Evolutionary conservation across 352 stramenopile genomes (phyloP), one percentile per base, ranked within the genome.

Genomic region (Pythium pyrilobum): DNA sequence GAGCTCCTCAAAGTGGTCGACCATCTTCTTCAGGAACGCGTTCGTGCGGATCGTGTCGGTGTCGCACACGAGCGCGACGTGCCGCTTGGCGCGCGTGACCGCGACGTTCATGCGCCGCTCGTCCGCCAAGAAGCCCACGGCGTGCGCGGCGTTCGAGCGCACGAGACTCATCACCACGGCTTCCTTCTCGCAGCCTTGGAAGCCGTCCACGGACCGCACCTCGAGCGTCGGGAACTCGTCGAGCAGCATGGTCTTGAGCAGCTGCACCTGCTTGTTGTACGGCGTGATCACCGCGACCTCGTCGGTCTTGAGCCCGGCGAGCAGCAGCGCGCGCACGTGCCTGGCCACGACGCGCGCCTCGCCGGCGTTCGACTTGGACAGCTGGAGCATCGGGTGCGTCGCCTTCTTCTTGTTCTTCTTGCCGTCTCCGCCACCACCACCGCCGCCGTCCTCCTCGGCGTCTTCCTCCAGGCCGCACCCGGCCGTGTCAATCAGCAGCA

Each of bases 111-210:
- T 89, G n/a, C 97, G 86, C 8, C 97, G 81, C 44, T 97, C 79
- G 59, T 99, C 96, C 11, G 81, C 76, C 1, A 99, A 71, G 63
- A 99, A 99, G 0, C 97, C 97, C 34, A 99, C 96, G 36, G 84
- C 64, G 7, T 86, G 83, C 32, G 67, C 62, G 15, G 59, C 58
- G 39, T 98, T 98, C 41, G 92, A 98, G 38, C 97, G 87, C 38
- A 99, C 96, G 4, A 99, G 77, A 72, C 89, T 98, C 59, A 99
- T 85, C 10, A 99, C 87, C n/a, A 99, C 96, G 15, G 92, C 95
- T 55, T 99, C 97, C 51, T 97, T 96, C 71, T 99, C 96, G 36
- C 96, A 97, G 36, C 96, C 96, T 41, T 96, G 87, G 64, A 99
- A 99, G 1, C 96, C 96, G 72, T 99, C 97, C 6, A 99, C 96